Evolutionary conservation across 2,329 filamentous ascomycete genomes (phyloP).

Genomic region (Diplodia scrobiculata): DNA sequence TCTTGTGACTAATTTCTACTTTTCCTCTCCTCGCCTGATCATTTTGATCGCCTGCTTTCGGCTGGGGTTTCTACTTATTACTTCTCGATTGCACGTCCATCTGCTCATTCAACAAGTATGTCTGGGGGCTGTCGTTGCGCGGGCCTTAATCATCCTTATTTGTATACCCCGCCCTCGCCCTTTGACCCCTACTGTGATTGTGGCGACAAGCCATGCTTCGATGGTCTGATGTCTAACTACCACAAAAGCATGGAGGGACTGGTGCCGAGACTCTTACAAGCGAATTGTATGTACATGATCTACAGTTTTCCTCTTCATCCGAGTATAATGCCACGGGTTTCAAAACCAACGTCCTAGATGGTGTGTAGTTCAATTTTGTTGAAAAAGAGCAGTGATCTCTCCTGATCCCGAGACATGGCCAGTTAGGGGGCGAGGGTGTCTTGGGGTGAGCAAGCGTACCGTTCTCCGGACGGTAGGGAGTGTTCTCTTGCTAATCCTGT

Average conservation of each 20-base stretch:
- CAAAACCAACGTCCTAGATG: background rate
- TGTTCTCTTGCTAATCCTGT: too few species aligned
- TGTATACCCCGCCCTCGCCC: background rate
- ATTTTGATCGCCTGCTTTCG: background rate
- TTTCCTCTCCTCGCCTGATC: background rate
- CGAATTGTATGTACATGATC: background rate
- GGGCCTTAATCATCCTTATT: background rate
- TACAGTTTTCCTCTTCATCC: background rate
- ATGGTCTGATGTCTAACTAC: background rate
- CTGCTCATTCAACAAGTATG: background rate
- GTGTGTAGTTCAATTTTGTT: background rate
- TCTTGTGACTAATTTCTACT: background rate
- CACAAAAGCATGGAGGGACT: background rate
- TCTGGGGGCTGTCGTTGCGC: background rate
- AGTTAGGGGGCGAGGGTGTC: too few species aligned
- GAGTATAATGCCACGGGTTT: background rate
- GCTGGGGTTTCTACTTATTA: background rate
- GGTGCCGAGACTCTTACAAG: background rate
- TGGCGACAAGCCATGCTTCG: background rate
- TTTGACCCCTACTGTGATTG: background rate
- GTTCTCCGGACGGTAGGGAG: too few species aligned
- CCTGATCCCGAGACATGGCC: background rate
- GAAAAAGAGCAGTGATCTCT: background rate
- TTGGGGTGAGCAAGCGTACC: too few species aligned
- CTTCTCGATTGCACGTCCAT: background rate